A percentile compares a stretch with the other conserved stretches of the same genome.
Conservation (phyloP, 176 grass and related monocot species). For the Paspalum notatum region DNA sequence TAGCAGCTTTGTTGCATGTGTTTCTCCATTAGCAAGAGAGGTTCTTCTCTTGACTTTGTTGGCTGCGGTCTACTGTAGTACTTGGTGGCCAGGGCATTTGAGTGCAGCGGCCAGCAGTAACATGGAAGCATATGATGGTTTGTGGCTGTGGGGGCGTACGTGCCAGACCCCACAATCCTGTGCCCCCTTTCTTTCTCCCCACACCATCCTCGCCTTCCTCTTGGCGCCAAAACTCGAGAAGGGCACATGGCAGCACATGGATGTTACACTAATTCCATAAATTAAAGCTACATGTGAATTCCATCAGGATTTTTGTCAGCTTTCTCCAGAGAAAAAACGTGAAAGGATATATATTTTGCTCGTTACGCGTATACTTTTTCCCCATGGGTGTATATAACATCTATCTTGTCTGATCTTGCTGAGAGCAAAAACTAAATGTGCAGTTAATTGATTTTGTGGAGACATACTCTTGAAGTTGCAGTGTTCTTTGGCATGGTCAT, state of each 20-base stretch:
- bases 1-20: constrained; percentile 49
- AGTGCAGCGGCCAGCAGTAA: constrained; percentile 35
- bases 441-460: background rate
- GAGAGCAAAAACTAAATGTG: background rate
- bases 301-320: constrained; percentile 6
- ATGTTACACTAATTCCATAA: constrained; percentile 10
- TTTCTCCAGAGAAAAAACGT: background rate
- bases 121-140: constrained; percentile 53
- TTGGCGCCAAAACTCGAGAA: constrained; percentile 20
- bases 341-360: background rate
- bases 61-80: constrained; percentile 4
- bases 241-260: constrained; percentile 49
- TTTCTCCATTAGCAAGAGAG: constrained; percentile 28
- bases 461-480: background rate
- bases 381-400: background rate
- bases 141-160: constrained; percentile 25
- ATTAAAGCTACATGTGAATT: background rate
- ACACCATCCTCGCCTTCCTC: constrained; percentile 4
- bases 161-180: background rate
- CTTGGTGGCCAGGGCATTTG: constrained; percentile 36
- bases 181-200: constrained; percentile 17
- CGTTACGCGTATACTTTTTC: background rate
- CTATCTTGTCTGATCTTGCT: background rate
- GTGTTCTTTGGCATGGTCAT: background rate
- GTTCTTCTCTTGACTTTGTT: constrained; percentile 38